phyloP scores from a whole-genome alignment of 2,329 filamentous ascomycete species.

The Dactylellina leptospora region DNA sequence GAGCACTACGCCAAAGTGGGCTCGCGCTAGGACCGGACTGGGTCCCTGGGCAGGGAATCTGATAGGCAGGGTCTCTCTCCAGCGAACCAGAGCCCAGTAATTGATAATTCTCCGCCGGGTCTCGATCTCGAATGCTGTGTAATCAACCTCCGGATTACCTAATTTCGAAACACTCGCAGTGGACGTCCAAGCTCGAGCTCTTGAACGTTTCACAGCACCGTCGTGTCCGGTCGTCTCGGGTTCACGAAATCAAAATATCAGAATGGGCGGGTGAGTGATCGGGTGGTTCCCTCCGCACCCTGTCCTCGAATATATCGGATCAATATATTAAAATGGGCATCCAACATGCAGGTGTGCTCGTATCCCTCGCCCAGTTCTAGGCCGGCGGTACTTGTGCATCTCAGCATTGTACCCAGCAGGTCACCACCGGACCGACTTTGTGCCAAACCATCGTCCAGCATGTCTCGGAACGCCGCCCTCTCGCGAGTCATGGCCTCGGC shows the following conservation, averaged over 20 bases:
- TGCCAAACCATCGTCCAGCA: no score
- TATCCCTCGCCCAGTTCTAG: neutral
- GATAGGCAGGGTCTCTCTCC: slow-evolving; percentile 34
- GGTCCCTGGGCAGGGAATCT: slow-evolving; percentile 24
- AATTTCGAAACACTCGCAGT: neutral
- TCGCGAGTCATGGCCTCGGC: slow-evolving; percentile 36
- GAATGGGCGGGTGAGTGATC: no score
- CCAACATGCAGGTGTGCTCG: neutral
- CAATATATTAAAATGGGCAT: neutral
- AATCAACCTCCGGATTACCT: slow-evolving; percentile 26
- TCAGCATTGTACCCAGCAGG: neutral
- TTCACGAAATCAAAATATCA: no score
- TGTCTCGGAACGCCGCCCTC: slow-evolving; percentile 31
- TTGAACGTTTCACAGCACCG: neutral
- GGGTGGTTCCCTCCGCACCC: neutral
- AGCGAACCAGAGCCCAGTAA: slow-evolving; percentile 34
- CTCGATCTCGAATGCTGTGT: slow-evolving; percentile 29
- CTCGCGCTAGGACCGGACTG: slow-evolving; percentile 16
- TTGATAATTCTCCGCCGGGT: slow-evolving; percentile 47
- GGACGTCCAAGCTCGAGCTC: neutral
- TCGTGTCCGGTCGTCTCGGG: no score
- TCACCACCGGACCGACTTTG: no score
- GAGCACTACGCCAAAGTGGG: no score
- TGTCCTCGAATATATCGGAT: neutral
- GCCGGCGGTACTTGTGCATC: neutral